Base-by-base conservation (phyloP, 148 eudicot genomes). In the Cornus controversa region DNA sequence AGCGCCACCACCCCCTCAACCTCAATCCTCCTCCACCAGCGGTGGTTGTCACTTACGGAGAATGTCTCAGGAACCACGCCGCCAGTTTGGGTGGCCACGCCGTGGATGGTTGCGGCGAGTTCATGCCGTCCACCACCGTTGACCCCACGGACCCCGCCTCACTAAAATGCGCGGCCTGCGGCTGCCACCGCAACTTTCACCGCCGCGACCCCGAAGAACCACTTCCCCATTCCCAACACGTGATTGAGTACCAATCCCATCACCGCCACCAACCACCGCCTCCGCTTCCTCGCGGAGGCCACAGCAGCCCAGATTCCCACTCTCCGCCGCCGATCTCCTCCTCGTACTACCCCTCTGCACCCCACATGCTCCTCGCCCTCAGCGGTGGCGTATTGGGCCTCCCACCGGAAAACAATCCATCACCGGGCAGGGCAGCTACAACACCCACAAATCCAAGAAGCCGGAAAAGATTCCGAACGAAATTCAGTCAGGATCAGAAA, bases 211-310 rank as follows among this genome's bases (percentile, higher is more conserved):
- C 70, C 8, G 50, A 66, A 0, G 77, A 77, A 23, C 36, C n/a
- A 2, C 40, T 26, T 4, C 47, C 3, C 8, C 18, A 8, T 23
- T 3, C 78, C 23, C 72, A 69, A n/a, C 89, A 78, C 27, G 74
- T 89, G 4, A 72, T 86, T 57, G 91, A 89, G 80, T 89, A 84
- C 70, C 88, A 83, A 50, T 85, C 91, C 5, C 88, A 80, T 36
- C 88, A 89, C 80, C 86, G 90, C 40, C 91, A 89, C 81, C 89
- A 84, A 73, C 91, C 89, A 0, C 86, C 74, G 0, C 89, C 87
- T 0, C 82, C 78, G 1, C 91, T 82, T 1, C 84, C 85, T 31
- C 34, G 34, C 0, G 34, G 34, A 31, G 34, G 34, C 34, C 34
- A 31, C 2, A 31, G 4, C 34, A 31, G 34, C 34, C 34, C 34